These are phyloP conservation scores for Penicillium fimorum DNA, from an alignment of 495 filamentous ascomycete species.

Conservation along the genomic window DNA sequence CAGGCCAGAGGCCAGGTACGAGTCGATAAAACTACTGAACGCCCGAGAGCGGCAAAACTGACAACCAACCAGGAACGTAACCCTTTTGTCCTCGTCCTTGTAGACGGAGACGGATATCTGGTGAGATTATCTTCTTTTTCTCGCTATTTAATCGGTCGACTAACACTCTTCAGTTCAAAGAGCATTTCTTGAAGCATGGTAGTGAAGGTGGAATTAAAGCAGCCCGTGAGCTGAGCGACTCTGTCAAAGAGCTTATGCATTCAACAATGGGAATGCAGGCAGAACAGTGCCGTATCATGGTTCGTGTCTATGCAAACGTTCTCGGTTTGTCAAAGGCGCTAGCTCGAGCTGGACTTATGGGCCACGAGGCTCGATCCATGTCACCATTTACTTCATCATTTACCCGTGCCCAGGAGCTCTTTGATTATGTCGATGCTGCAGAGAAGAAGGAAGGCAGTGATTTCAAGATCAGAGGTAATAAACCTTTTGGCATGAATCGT, in stretches of 20 bases:
- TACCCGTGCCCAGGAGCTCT: constrained; percentile 56
- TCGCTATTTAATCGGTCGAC: background rate
- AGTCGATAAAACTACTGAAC: background rate
- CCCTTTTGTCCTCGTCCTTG: constrained; percentile 57
- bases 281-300: constrained; percentile 57
- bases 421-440: constrained; percentile 62
- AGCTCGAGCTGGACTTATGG: constrained; percentile 46
- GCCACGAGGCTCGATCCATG: constrained; percentile 52
- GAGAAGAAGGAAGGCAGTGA: constrained; percentile 61
- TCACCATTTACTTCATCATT: constrained; percentile 57
- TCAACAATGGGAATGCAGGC: constrained; percentile 47
- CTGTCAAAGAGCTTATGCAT: constrained; percentile 46
- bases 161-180: constrained; percentile 46
- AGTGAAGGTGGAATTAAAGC: constrained; percentile 57
- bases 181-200: constrained; percentile 50
- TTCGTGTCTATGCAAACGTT: constrained; percentile 60
- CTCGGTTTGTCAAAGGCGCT: constrained; percentile 51
- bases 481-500: background rate
- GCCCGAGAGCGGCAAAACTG: constrained; percentile 1
- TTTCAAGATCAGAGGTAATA: constrained; percentile 56
- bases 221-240: constrained; percentile 51
- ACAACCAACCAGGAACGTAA: constrained; percentile 45
- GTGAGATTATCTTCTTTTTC: constrained; percentile 13
- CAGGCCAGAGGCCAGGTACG: constrained; percentile 50
- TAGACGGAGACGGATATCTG: constrained; percentile 63